phyloP scores from a whole-genome alignment of 768 basidiomycete genomes.

The Boletus rubescentipes region DNA sequence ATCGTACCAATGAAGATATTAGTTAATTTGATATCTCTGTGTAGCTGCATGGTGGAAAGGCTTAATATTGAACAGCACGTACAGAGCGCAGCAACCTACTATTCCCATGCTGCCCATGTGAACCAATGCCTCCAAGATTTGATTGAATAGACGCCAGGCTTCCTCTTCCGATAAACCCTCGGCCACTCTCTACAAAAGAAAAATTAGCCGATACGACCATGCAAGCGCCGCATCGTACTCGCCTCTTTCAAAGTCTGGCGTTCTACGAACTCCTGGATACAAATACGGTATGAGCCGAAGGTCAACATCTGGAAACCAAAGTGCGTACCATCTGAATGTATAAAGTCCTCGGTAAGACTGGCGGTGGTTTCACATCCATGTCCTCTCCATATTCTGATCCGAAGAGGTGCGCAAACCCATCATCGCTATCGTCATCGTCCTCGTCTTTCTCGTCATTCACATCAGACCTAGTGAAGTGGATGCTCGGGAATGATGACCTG shows the following conservation, averaged over 20 bases:
- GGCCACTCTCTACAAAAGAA: constrained; percentile 55
- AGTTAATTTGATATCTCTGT: constrained; percentile 88
- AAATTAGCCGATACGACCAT: neutral
- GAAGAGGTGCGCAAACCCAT: constrained; percentile 39
- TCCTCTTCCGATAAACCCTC: constrained; percentile 83
- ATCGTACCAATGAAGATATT: constrained; percentile 89
- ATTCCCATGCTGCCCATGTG: constrained; percentile 91
- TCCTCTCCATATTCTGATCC: constrained; percentile 36
- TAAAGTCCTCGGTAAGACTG: constrained; percentile 51
- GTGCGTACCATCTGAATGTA: constrained; percentile 91
- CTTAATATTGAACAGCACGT: constrained; percentile 5
- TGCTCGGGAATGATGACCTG: constrained; percentile 74
- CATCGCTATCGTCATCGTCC: constrained; percentile 45
- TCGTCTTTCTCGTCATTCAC: constrained; percentile 41
- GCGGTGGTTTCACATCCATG: constrained; percentile 27
- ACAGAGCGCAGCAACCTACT: constrained; percentile 40
- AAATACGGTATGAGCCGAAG: neutral
- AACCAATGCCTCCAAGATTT: constrained; percentile 85
- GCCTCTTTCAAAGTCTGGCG: constrained; percentile 89
- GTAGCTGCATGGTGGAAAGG: constrained; percentile 49
- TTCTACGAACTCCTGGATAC: constrained; percentile 78
- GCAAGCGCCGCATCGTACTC: neutral
- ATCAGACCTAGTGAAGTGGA: constrained; percentile 66
- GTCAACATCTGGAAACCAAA: neutral
- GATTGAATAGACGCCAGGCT: constrained; percentile 86